phyloP scores from a whole-genome alignment of 2,329 filamentous ascomycete species.

The Camillea tinctor region DNA sequence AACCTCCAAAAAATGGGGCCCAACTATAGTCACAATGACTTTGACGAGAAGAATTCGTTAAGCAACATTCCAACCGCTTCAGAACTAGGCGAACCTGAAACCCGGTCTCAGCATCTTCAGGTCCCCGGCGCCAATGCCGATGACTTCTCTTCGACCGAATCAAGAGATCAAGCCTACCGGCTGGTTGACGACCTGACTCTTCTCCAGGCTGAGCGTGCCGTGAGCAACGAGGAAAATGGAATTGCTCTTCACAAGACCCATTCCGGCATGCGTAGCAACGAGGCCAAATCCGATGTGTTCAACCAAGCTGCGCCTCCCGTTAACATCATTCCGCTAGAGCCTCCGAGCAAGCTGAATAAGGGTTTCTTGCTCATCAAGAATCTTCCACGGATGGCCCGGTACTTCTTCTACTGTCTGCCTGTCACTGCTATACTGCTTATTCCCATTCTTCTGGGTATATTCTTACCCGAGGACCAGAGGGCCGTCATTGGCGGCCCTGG shows the following conservation, averaged over 20 bases:
- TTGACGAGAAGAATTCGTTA: constrained; percentile 24
- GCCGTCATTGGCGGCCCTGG: constrained; percentile 63
- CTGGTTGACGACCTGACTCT: constrained; percentile 32
- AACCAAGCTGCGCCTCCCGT: constrained; percentile 25
- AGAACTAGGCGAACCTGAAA: constrained; percentile 16
- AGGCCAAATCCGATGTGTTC: constrained; percentile 30
- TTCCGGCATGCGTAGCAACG: constrained; percentile 23
- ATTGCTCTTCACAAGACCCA: constrained; percentile 21
- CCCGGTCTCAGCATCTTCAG: constrained; percentile 19
- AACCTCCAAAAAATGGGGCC: background rate
- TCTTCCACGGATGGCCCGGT: constrained; percentile 65
- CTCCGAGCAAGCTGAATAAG: constrained; percentile 59
- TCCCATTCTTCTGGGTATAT: constrained; percentile 63
- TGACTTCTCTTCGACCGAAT: constrained; percentile 24
- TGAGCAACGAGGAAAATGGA: constrained; percentile 23
- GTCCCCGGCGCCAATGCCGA: constrained; percentile 15
- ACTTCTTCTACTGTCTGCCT: constrained; percentile 70
- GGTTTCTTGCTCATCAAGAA: constrained; percentile 55
- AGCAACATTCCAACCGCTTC: constrained; percentile 24
- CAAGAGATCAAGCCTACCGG: constrained; percentile 27
- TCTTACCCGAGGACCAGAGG: constrained; percentile 46
- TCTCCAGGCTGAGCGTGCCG: constrained; percentile 32
- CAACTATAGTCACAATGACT: constrained; percentile 7
- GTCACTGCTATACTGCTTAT: constrained; percentile 63
- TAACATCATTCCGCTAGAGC: constrained; percentile 48